These are phyloP conservation scores for Pichia eremophila DNA, from an alignment of 805 yeast species.

Conservation along the genomic window DNA sequence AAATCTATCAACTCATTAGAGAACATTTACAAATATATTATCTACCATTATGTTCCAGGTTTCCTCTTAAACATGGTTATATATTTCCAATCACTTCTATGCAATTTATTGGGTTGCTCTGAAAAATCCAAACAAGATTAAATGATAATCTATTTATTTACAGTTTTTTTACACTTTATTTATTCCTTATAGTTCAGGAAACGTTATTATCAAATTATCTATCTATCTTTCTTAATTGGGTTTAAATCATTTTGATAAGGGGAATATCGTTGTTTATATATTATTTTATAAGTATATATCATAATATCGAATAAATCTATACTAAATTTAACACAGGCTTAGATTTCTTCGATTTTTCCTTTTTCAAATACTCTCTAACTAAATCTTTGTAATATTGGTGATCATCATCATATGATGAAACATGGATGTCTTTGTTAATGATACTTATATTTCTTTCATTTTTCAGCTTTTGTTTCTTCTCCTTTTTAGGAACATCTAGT, in stretches of 20 bases:
- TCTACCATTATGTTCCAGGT: conserved; percentile 4
- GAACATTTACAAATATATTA: not conserved
- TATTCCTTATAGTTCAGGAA: no score
- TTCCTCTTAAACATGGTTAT: not conserved
- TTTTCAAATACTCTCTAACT: conserved; percentile 7
- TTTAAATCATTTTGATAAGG: no score
- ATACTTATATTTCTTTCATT: not conserved
- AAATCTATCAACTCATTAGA: not conserved
- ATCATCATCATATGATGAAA: not conserved
- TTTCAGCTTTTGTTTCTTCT: conserved; percentile 22
- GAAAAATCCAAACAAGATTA: not conserved
- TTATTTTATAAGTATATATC: no score
- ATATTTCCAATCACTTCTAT: not conserved
- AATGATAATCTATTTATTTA: not conserved
- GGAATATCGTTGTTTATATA: no score
- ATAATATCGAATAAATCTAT: no score
- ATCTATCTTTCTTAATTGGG: no score
- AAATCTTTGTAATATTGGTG: conserved; percentile 12
- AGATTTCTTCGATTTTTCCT: conserved; percentile 12
- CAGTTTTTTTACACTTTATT: no score
- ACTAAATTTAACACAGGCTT: no score
- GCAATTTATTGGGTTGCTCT: not conserved
- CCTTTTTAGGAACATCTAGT: conserved; percentile 17
- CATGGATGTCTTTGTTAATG: no score
- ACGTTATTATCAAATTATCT: no score